phyloP scores from a whole-genome alignment of 2,329 filamentous ascomycete species.

The Fusarium globosum region DNA sequence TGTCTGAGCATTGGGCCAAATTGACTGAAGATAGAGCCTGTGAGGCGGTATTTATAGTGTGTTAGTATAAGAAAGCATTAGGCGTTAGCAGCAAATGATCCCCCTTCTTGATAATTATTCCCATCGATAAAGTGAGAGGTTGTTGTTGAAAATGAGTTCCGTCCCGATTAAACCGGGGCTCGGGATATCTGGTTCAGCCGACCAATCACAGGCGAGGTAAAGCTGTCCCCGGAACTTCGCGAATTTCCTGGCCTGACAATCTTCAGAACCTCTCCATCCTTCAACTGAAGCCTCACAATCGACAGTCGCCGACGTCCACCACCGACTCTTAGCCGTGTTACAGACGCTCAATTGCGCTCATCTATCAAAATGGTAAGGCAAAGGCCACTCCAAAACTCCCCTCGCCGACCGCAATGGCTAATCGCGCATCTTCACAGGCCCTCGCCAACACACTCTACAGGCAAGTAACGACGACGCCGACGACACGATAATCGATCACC shows the following conservation, averaged over 20 bases:
- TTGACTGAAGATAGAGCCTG: neutral
- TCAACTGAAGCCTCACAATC: conserved; percentile 44
- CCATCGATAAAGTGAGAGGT: neutral
- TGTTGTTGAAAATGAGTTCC: neutral
- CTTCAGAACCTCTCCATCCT: conserved; percentile 46
- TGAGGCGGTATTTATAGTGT: neutral
- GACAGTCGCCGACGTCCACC: conserved; percentile 44
- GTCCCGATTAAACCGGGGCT: conserved; percentile 36
- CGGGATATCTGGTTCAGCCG: conserved; percentile 15
- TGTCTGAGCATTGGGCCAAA: neutral
- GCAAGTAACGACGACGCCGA: conserved; percentile 48
- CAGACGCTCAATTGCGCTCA: conserved; percentile 48
- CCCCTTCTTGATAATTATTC: neutral
- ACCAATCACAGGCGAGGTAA: conserved; percentile 50
- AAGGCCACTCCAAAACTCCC: neutral
- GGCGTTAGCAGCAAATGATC: neutral
- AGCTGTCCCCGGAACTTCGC: conserved; percentile 48
- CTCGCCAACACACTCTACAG: conserved; percentile 53
- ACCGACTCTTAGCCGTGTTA: conserved; percentile 37
- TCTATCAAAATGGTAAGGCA: conserved; percentile 53
- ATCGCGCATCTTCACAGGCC: conserved; percentile 52
- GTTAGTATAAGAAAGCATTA: neutral
- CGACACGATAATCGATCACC: conserved; percentile 29
- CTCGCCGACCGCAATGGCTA: conserved; percentile 43
- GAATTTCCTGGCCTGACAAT: conserved; percentile 51